Evolutionary conservation across 805 yeast species (phyloP), one percentile per base, ranked within the genome.

Genomic region (Candida qinlingensis): DNA sequence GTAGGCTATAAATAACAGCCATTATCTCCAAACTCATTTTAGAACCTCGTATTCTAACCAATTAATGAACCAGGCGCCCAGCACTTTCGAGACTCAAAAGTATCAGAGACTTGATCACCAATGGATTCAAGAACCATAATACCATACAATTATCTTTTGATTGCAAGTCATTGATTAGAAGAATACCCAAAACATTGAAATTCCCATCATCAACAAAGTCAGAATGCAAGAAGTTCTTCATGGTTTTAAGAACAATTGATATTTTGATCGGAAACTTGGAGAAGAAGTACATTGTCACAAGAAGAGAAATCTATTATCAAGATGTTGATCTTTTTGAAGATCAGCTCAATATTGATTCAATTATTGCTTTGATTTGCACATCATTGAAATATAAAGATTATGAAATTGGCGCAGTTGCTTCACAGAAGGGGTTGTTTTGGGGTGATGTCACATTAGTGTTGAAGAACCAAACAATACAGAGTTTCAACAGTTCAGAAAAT

Each of bases 221-320:
- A 5, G 58, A 52, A 10, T 46, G 51, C 2, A 34, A 37, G 5
- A 29, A 30, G 13, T 56, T 59, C 36, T 29, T 51, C 6, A 53
- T 48, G 39, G 27, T 50, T 29, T 25, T 58, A 8, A 47, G 51
- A 5, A 27, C 54, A 6, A 19, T 61, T 3, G n/a, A 47, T 1
- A 11, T 59, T 1, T 34, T 61, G 31, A 46, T 54, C 7, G 55
- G 49, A 11, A 62, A 58, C 33, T 45, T 62, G 28, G 6, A 19
- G 9, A 53, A 42, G 11, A 31, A 41, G 5, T 39, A 45, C 19
- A 42, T 49, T 1, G 55, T 56, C 8, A 64, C 85, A 0, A 67
- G 73, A 47, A 68, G 92, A 56, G 89, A 83, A 55, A 55, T 85
- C 3, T 85, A 69, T 61, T 85, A 85, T 58, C 72, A 74, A 35